A percentile compares a stretch with the other conserved stretches of the same genome.
phyloP scores from a whole-genome alignment of 108 stramenopile species.

The Craspedostauros australis region DNA sequence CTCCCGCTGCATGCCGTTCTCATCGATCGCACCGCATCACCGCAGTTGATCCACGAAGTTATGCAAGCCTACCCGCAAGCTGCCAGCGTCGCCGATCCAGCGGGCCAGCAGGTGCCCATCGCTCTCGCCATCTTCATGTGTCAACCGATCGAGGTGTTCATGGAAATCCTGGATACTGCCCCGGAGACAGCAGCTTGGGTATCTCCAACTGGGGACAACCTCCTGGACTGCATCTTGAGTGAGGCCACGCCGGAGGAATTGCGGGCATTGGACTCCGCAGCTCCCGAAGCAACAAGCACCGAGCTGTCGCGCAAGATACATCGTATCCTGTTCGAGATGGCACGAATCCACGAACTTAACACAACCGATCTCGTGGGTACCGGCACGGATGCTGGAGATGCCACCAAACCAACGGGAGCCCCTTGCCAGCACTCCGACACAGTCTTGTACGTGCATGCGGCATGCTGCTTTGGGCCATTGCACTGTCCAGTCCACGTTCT shows the following conservation, averaged over 20 bases:
- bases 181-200: conserved; percentile 16
- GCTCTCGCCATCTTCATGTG: conserved; percentile 28
- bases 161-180: conserved; percentile 7
- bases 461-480: conserved; percentile 19
- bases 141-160: conserved; percentile 4
- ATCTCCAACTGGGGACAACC: no score
- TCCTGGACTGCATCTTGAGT: conserved; percentile 17
- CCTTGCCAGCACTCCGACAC: neutral
- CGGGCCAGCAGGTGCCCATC: conserved; percentile 25
- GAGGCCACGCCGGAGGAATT: conserved; percentile 10
- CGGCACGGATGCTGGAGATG: neutral
- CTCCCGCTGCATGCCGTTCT: conserved; percentile 20
- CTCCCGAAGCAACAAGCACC: neutral
- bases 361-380: neutral
- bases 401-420: neutral
- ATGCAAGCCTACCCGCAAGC: conserved; percentile 17
- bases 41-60: conserved; percentile 15
- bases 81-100: neutral
- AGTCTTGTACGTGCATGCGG: conserved; percentile 25
- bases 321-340: conserved; percentile 7
- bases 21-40: conserved; percentile 20
- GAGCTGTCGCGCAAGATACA: neutral
- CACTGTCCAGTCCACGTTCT: conserved; percentile 21
- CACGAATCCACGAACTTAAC: neutral
- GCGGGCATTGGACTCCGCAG: conserved; percentile 13